phyloP scores from a whole-genome alignment of 441 rosid species.

The Hypseocharis bilobata region DNA sequence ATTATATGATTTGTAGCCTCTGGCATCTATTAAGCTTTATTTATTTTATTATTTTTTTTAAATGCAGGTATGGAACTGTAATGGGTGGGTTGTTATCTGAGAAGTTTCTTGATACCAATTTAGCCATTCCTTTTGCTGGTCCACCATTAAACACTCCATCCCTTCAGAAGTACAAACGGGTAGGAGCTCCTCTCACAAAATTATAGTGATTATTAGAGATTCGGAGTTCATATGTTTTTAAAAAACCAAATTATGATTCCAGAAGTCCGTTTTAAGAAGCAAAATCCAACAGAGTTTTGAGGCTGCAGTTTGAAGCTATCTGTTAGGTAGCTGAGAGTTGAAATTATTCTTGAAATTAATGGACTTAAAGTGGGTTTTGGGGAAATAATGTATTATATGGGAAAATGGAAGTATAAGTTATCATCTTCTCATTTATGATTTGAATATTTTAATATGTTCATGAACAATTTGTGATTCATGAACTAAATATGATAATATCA shows the following conservation, averaged over 20 bases:
- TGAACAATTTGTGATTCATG: too few species aligned
- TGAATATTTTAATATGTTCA: too few species aligned
- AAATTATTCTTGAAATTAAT: too few species aligned
- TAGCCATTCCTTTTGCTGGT: slow-evolving; percentile 71
- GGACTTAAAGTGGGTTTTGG: too few species aligned
- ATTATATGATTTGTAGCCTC: slow-evolving; percentile 1
- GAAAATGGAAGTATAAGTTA: too few species aligned
- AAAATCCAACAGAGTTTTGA: too few species aligned
- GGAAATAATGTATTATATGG: too few species aligned
- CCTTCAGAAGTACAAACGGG: slow-evolving; percentile 85
- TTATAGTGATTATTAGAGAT: background rate
- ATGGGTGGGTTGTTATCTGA: slow-evolving; percentile 93
- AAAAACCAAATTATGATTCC: background rate
- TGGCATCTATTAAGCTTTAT: slow-evolving; percentile 9
- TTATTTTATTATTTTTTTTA: slow-evolving; percentile 13
- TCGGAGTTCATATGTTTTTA: background rate
- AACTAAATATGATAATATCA: background rate
- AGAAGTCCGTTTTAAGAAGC: background rate
- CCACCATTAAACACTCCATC: slow-evolving; percentile 78
- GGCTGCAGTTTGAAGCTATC: too few species aligned
- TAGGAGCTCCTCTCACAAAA: slow-evolving; percentile 19
- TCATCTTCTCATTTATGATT: too few species aligned
- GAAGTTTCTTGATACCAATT: slow-evolving; percentile 79
- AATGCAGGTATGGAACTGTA: slow-evolving; percentile 75
- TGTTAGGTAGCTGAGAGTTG: too few species aligned